Evolutionary conservation across 2,329 filamentous ascomycete species (phyloP).

Genomic region (Parascedosporium putredinis): DNA sequence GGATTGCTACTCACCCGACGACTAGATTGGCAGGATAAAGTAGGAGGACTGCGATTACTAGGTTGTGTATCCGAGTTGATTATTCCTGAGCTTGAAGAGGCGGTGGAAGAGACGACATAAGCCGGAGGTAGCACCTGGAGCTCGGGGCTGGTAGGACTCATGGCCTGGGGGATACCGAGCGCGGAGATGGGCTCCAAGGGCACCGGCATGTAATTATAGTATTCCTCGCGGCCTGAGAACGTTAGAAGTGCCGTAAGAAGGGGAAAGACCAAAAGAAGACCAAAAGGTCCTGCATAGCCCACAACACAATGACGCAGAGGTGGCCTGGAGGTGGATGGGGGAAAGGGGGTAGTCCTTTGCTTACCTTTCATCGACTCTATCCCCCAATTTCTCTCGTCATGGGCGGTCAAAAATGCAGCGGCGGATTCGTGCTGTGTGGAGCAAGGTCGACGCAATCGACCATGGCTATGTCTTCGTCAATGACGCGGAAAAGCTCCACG

Average conservation of each 20-base stretch:
- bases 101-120: too few species aligned
- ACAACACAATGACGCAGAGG: background rate
- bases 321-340: too few species aligned
- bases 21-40: too few species aligned
- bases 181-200: background rate
- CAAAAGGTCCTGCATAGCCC: background rate
- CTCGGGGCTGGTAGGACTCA: too few species aligned
- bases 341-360: background rate
- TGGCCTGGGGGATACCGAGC: too few species aligned
- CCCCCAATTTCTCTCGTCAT: slow-evolving; percentile 21
- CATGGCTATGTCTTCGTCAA: slow-evolving; percentile 17
- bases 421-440: slow-evolving; percentile 16
- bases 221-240: background rate
- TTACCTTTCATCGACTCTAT: slow-evolving; percentile 15
- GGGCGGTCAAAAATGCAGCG: slow-evolving; percentile 23
- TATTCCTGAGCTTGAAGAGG: too few species aligned
- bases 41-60: too few species aligned
- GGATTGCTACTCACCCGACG: too few species aligned
- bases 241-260: background rate
- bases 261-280: background rate
- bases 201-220: background rate
- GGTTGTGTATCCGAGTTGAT: too few species aligned
- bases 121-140: too few species aligned
- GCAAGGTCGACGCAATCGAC: slow-evolving; percentile 13
- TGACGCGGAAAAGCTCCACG: slow-evolving; percentile 11